Evolutionary conservation across 1,284 basidiomycete genomes (phyloP), one percentile per base, ranked within the genome.

Genomic region (Ustilago xerochloae): DNA sequence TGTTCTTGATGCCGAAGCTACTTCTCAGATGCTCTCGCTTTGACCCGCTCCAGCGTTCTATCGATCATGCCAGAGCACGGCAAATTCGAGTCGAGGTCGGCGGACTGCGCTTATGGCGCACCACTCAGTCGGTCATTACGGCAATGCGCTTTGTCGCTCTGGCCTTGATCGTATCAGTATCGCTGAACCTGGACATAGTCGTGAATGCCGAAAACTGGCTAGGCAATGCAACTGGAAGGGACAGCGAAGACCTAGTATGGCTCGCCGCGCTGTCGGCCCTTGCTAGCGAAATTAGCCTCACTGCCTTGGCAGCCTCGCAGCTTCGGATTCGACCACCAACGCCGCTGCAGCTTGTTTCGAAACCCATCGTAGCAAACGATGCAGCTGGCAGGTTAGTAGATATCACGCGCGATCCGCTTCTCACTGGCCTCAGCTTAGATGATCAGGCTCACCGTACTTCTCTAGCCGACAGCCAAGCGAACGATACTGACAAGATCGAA

Each of bases 301-400:
- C 54, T 3, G 33, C 22, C 6, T 28, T 59, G 8, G 65, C 55
- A 4, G 56, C 55, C 2, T 46, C 35, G 18, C 53, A 50, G 22
- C 58, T 71, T 4, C 28, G 49, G 24, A 29, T 71, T 2, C 54
- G 43, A 3, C 28, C 56, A 36, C 62, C 71, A 10, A n/a, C 62
- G 2, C 46, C 67, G 2, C 32, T 74, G 36, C 57, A 63, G 16
- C 56, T 74, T 1, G 71, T 74, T 5, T 74, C 71, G 8, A 47
- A 50, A 26, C 71, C 71, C 1, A 51, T 62, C 29, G n/a, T 47
- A 1, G 46, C 55, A 12, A 33, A 38, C 13, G 47, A 20, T 16
- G 8, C 2, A 2, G 10, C 6, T 3, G 22, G 36, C n/a, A 32
- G 50, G 15, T 18, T n/a, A 9, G n/a, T 30, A 3, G 39, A 35